Percentiles rank a stretch among this genome's conserved stretches.
phyloP scores from a whole-genome alignment of 176 grass and related monocot species.

The Stipa capillata region DNA sequence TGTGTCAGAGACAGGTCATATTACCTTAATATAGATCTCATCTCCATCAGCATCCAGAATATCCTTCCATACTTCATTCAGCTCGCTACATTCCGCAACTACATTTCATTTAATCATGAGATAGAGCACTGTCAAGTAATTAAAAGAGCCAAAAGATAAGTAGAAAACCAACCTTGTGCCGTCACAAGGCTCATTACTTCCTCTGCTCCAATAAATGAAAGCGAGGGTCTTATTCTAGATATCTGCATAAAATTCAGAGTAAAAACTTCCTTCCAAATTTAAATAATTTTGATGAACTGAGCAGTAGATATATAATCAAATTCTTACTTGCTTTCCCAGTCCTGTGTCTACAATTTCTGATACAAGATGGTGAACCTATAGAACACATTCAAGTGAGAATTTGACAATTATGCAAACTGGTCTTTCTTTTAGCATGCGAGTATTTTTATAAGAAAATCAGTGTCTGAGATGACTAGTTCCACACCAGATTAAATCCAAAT shows the following conservation, averaged over 20 bases:
- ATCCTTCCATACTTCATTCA: slow-evolving; percentile 90
- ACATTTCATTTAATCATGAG: slow-evolving; percentile 23
- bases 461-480: background rate
- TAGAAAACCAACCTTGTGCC: slow-evolving; percentile 51
- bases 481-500: background rate
- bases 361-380: no score
- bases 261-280: no score
- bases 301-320: background rate
- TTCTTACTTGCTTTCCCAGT: no score
- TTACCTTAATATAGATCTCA: slow-evolving; percentile 93
- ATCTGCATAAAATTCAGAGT: slow-evolving; percentile 46
- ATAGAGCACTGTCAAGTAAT: slow-evolving; percentile 5
- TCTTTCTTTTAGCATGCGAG: background rate
- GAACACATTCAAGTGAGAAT: no score
- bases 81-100: slow-evolving; percentile 67
- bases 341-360: no score
- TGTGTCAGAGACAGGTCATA: background rate
- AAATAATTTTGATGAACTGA: background rate
- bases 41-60: slow-evolving; percentile 78
- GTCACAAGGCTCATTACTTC: no score
- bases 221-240: no score
- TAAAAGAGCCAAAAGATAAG: background rate
- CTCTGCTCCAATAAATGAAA: no score
- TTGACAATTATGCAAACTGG: background rate
- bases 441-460: background rate